Evolutionary conservation across 148 eudicot species (phyloP).

Genomic region (Cornus kousa): DNA sequence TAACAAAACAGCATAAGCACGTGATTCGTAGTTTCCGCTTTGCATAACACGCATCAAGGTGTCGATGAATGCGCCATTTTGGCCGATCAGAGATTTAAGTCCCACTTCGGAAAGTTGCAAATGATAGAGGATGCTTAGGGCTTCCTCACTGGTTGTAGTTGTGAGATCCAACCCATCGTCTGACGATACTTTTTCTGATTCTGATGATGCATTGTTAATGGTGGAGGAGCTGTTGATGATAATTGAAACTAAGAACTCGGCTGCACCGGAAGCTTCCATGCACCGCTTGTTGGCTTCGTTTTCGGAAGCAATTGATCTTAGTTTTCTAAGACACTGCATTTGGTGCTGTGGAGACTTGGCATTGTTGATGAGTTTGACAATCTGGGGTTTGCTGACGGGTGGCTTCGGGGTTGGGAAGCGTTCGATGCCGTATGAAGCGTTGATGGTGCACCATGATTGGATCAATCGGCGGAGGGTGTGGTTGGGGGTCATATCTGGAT

Average conservation of each 20-base stretch:
- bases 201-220: background rate
- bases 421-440: constrained; percentile 60
- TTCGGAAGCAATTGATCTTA: constrained; percentile 44
- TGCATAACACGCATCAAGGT: constrained; percentile 35
- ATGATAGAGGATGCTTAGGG: constrained; percentile 46
- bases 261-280: constrained; percentile 51
- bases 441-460: constrained; percentile 86
- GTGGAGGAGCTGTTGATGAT: constrained; percentile 3
- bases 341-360: constrained; percentile 22
- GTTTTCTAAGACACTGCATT: constrained; percentile 27
- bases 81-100: constrained; percentile 25
- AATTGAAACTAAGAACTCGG: constrained; percentile 42
- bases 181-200: background rate
- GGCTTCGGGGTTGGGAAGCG: constrained; percentile 72
- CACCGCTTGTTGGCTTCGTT: constrained; percentile 52
- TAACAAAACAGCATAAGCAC: constrained; percentile 44
- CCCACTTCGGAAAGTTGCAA: constrained; percentile 43
- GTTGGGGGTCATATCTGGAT: constrained; percentile 58
- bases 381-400: constrained; percentile 38
- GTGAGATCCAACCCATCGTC: constrained; percentile 17
- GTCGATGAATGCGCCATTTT: constrained; percentile 27
- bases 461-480: constrained; percentile 72
- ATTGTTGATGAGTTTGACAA: constrained; percentile 44
- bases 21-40: constrained; percentile 41
- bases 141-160: constrained; percentile 31